These are phyloP conservation scores for Pseudonitzschia multiseries DNA, from an alignment of 108 stramenopile species.

Conservation along the genomic window DNA sequence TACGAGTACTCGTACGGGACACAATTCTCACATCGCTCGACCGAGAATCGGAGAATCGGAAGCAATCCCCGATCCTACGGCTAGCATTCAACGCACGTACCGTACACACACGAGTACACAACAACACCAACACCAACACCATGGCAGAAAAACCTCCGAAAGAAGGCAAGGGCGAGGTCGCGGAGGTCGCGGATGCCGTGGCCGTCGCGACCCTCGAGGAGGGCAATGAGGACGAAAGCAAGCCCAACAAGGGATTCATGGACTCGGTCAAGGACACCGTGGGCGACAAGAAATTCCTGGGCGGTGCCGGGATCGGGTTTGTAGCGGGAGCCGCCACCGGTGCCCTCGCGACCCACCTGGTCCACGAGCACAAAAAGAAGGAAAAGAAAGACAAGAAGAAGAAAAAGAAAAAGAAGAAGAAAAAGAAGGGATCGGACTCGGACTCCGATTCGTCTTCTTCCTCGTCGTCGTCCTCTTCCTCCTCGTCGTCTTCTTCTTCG, in stretches of 20 bases:
- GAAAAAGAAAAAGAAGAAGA: slow-evolving; percentile 1
- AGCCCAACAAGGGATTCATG: not conserved
- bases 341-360: not conserved
- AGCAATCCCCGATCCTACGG: too few species aligned
- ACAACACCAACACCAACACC: not conserved
- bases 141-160: not conserved
- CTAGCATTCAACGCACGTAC: too few species aligned
- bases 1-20: too few species aligned
- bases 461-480: not conserved
- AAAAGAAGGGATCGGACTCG: not conserved
- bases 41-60: too few species aligned
- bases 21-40: too few species aligned
- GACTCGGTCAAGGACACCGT: slow-evolving; percentile 3
- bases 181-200: not conserved
- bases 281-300: slow-evolving; percentile 10
- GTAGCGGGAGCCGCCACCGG: slow-evolving; percentile 10
- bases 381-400: not conserved
- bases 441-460: not conserved
- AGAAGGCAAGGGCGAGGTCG: not conserved
- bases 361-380: slow-evolving; percentile 2
- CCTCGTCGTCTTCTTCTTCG: not conserved
- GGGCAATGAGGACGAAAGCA: not conserved
- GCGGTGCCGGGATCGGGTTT: slow-evolving; percentile 5
- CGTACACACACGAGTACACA: too few species aligned
- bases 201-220: not conserved